phyloP scores from a whole-genome alignment of 306 rosid genomes.

The Glycine tomentella region DNA sequence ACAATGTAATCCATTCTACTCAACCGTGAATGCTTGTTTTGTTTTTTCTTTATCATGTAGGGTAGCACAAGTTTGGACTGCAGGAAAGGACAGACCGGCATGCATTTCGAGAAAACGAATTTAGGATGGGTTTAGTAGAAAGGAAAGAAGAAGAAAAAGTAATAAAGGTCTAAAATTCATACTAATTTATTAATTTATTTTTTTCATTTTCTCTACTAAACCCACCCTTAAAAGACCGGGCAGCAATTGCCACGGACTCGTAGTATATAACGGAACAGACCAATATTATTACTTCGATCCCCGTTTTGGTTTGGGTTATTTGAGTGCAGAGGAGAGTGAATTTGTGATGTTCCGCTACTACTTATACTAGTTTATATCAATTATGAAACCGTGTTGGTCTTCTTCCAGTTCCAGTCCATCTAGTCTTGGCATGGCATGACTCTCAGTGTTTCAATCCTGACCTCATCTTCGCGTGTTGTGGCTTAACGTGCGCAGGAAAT shows the following conservation, averaged over 20 bases:
- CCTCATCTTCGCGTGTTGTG: neutral
- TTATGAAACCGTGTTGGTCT: too few relatives aligned
- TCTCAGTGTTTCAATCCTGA: neutral
- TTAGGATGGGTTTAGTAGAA: too few relatives aligned
- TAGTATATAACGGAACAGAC: neutral
- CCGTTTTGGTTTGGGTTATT: neutral
- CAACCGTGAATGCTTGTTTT: too few relatives aligned
- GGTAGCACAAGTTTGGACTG: neutral
- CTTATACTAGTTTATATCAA: too few relatives aligned
- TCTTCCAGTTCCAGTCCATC: too few relatives aligned
- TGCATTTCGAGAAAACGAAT: neutral
- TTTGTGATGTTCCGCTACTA: slow-evolving; percentile 41
- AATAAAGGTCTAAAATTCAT: too few relatives aligned
- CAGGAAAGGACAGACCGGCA: neutral
- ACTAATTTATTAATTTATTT: too few relatives aligned
- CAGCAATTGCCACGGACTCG: neutral
- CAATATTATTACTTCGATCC: neutral
- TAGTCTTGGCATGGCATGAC: too few relatives aligned
- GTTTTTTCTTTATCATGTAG: too few relatives aligned
- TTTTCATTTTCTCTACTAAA: too few relatives aligned
- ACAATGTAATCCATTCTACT: too few relatives aligned
- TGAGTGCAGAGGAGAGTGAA: slow-evolving; percentile 8
- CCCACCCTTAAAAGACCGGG: slow-evolving; percentile 3
- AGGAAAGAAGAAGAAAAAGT: too few relatives aligned
- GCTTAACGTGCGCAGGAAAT: slow-evolving; percentile 58